These are phyloP conservation scores for Filobasidium floriforme DNA, from an alignment of 768 basidiomycete genomes.

Conservation along the genomic window DNA sequence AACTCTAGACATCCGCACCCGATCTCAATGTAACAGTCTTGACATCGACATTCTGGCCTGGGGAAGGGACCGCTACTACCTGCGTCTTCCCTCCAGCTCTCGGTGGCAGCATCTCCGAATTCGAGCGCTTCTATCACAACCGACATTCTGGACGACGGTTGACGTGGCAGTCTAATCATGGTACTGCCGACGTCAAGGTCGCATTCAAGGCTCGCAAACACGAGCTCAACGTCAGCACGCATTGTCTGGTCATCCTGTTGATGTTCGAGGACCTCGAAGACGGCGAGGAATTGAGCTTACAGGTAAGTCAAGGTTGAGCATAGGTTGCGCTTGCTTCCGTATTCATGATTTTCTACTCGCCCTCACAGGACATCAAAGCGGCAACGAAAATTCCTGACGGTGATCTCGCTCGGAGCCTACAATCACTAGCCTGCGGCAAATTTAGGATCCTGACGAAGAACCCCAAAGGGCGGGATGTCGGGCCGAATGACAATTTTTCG, in stretches of 20 bases:
- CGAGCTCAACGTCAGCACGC: conserved; percentile 87
- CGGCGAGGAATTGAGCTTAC: conserved; percentile 66
- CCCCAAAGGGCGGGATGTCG: conserved; percentile 76
- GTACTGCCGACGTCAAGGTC: conserved; percentile 80
- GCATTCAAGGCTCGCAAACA: conserved; percentile 71
- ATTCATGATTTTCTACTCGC: neutral
- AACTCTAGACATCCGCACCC: conserved; percentile 8
- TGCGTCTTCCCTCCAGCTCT: conserved; percentile 66
- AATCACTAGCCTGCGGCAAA: conserved; percentile 91
- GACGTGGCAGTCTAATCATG: conserved; percentile 84
- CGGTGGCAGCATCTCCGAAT: conserved; percentile 60
- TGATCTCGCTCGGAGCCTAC: conserved; percentile 85
- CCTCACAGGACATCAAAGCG: conserved; percentile 68
- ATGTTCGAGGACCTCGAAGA: conserved; percentile 69
- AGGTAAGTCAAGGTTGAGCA: conserved; percentile 50
- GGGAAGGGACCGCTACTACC: conserved; percentile 53
- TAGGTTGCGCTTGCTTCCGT: neutral
- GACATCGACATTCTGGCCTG: conserved; percentile 96
- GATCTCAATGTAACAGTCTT: conserved; percentile 75
- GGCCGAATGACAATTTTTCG: conserved; percentile 68
- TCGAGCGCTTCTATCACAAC: conserved; percentile 80
- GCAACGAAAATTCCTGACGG: conserved; percentile 64
- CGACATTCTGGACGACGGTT: conserved; percentile 82
- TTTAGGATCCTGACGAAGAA: conserved; percentile 86
- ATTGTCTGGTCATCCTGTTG: conserved; percentile 74